A percentile compares a stretch with the other conserved stretches of the same genome.
Evolutionary conservation across 805 yeast genomes (phyloP).

Genomic region (Kazachstania psychrophila): DNA sequence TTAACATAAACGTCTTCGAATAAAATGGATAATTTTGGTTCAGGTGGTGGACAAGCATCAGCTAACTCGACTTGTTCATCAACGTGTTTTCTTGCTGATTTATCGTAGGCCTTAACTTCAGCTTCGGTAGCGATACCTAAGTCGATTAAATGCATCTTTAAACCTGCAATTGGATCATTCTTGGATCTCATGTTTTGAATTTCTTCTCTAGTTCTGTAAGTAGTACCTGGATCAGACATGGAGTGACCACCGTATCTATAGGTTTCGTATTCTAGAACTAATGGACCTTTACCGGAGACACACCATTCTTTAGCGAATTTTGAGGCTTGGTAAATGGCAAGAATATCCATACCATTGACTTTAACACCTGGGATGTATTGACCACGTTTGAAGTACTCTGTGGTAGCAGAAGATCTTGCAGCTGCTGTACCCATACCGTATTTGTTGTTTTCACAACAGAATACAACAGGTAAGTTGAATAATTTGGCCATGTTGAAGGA

Average conservation of each 20-base stretch:
- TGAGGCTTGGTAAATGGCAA: conserved; percentile 92
- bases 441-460: conserved; percentile 97
- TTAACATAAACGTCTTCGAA: conserved; percentile 95
- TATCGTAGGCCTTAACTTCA: conserved; percentile 89
- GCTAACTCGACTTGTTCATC: conserved; percentile 92
- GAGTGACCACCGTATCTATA: conserved; percentile 99
- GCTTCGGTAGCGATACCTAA: conserved; percentile 83
- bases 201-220: conserved; percentile 99
- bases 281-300: conserved; percentile 87
- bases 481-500: conserved; percentile 97
- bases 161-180: conserved; percentile 95
- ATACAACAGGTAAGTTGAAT: conserved; percentile 91
- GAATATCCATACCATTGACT: conserved; percentile 96
- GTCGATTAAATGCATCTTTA: conserved; percentile 78
- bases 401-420: conserved; percentile 89
- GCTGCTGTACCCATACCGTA: conserved; percentile 99
- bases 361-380: conserved; percentile 98
- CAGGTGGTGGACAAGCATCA: conserved; percentile 90
- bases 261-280: conserved; percentile 94
- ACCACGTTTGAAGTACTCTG: conserved; percentile 97
- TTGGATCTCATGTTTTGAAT: conserved; percentile 98
- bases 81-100: conserved; percentile 90
- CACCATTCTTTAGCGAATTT: conserved; percentile 96
- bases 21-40: conserved; percentile 85
- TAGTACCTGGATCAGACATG: conserved; percentile 99